phyloP scores from a whole-genome alignment of 2,329 filamentous ascomycete genomes.

The Sporothrix curviconia region DNA sequence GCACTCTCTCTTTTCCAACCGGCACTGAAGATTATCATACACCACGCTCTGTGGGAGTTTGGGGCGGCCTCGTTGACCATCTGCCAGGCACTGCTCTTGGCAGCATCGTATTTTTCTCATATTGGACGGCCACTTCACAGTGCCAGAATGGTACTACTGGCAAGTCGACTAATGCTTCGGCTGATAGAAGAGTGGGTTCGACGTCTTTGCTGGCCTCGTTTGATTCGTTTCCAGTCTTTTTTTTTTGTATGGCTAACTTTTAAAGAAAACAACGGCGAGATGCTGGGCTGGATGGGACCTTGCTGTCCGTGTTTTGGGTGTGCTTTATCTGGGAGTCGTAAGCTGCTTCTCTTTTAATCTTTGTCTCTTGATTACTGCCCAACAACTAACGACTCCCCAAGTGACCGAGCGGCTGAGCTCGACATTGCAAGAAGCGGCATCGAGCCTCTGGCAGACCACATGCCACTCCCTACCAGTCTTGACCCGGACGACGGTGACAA shows the following conservation, averaged over 20 bases:
- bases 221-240: too few relatives aligned
- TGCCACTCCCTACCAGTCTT: slow-evolving; percentile 30
- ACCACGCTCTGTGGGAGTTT: slow-evolving; percentile 29
- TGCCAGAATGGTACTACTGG: slow-evolving; percentile 30
- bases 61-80: slow-evolving; percentile 21
- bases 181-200: slow-evolving; percentile 26
- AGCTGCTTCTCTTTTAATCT: slow-evolving; percentile 13
- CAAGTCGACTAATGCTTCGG: slow-evolving; percentile 27
- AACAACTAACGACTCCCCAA: too few relatives aligned
- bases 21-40: slow-evolving; percentile 30
- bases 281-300: slow-evolving; percentile 34
- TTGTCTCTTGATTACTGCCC: not conserved
- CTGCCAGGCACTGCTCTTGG: slow-evolving; percentile 32
- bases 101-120: slow-evolving; percentile 32
- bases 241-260: too few relatives aligned
- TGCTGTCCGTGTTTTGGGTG: slow-evolving; percentile 61
- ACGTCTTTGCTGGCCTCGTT: too few relatives aligned
- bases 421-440: slow-evolving; percentile 31
- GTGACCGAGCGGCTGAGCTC: slow-evolving; percentile 65
- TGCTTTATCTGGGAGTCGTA: slow-evolving; percentile 67
- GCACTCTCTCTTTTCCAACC: slow-evolving; percentile 31
- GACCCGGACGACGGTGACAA: slow-evolving; percentile 29
- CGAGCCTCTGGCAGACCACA: slow-evolving; percentile 31
- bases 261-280: not conserved
- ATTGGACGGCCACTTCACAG: slow-evolving; percentile 32